Base-by-base conservation (phyloP, 371 early-diverging fungal species). In the Mucor indicus region DNA sequence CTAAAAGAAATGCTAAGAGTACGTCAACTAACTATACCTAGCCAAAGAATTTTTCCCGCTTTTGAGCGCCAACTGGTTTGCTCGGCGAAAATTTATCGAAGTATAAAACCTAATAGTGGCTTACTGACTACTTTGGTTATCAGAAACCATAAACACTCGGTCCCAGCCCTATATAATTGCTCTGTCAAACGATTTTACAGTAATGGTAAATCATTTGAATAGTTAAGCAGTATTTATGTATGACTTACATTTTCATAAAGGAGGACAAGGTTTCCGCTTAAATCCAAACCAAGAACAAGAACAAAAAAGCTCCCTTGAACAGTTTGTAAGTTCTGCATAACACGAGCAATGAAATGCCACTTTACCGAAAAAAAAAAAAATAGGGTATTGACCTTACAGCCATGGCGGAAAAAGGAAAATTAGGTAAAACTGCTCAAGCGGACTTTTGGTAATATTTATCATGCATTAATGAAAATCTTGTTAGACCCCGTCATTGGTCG, bases 401-500 rank as follows among this genome's bases (percentile, higher is more conserved):
- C 31, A 74, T 86, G 62, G 93, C 93, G 12, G 68, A 80, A 43
- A 67, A 68, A 35, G 75, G 75, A 41, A 75, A 75, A 38, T 68
- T 83, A 35, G 91, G 91, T 60, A 79, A 82, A 80, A 31, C 40
- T n/a, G 12, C 30, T 29, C 30, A 8, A 8, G 12, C 30, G 30
- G 30, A 8, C 30, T 29, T 29, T 8, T 29, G 12, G 30, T 29
- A 8, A 12, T 12, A 8, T 29, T 29, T 12, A 12, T 29, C 30
- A 12, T 8, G 30, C 12, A 29, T 35, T 15, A 1, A 17, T 46
- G 44, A 38, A 38, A 19, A 25, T 33, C 12, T 35, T n/a, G n/a
- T 1, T 35, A 75, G 92, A 91, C 64, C 93, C 92, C 48, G 91
- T 93, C 16, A 90, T 93, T 50, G 90, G 89, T 11, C 70, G 92